Conservation (phyloP, 345 rosid species). For the Euphorbia tirucalli region DNA sequence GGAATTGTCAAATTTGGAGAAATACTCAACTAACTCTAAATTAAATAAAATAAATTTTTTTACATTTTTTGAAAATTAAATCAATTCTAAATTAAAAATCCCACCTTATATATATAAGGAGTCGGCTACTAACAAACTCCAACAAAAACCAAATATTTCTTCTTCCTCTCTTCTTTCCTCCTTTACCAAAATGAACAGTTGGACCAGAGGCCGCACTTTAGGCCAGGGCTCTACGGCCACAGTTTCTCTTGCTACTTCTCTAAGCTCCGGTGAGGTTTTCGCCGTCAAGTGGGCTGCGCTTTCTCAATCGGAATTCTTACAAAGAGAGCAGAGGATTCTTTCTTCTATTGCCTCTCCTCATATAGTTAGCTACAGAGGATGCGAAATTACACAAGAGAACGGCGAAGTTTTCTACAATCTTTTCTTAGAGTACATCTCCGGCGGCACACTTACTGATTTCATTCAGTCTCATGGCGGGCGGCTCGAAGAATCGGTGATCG, state of each 20-base stretch:
- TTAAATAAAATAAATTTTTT: not conserved
- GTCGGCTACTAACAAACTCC: not conserved
- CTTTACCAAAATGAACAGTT: slow-evolving; percentile 20
- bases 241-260: slow-evolving; percentile 51
- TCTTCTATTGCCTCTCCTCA: slow-evolving; percentile 49
- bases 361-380: slow-evolving; percentile 60
- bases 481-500: slow-evolving; percentile 40
- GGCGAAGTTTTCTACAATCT: slow-evolving; percentile 46
- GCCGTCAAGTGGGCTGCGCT: slow-evolving; percentile 68
- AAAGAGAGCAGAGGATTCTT: slow-evolving; percentile 51
- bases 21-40: slow-evolving; percentile 17
- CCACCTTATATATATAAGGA: slow-evolving; percentile 10
- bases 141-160: not conserved
- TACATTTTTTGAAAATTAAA: too few species aligned
- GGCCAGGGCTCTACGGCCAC: slow-evolving; percentile 80
- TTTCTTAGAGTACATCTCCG: slow-evolving; percentile 61
- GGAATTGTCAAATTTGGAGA: slow-evolving; percentile 22
- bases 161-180: not conserved
- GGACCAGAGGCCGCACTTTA: slow-evolving; percentile 63
- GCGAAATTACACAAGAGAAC: slow-evolving; percentile 38
- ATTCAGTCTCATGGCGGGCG: slow-evolving; percentile 38
- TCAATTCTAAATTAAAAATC: slow-evolving; percentile 18
- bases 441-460: slow-evolving; percentile 47
- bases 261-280: slow-evolving; percentile 34
- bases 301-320: slow-evolving; percentile 43